Percentiles rank a stretch among this genome's conserved stretches.
These are phyloP conservation scores for Ceratocystis colombiana DNA, from an alignment of 2,329 filamentous ascomycete genomes.

Conservation along the genomic window DNA sequence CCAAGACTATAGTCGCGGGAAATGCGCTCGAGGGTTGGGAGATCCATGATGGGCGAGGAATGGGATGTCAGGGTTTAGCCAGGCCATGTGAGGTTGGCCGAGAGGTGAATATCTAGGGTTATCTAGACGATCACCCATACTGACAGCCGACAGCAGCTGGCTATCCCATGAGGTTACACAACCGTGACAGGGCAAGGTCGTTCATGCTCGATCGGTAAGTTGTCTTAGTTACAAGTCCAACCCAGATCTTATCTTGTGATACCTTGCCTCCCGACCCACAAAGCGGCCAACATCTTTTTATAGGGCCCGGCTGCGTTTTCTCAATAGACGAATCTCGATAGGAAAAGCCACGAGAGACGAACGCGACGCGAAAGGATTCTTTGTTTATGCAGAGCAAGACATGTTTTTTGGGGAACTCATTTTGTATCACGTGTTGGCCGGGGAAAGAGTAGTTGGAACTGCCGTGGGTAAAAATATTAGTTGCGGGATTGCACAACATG, in stretches of 20 bases:
- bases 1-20: constrained; percentile 30
- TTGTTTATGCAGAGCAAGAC: background rate
- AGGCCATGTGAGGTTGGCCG: background rate
- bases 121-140: background rate
- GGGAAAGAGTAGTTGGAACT: background rate
- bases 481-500: too few species aligned
- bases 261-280: background rate
- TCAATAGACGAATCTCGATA: constrained; percentile 1
- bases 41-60: background rate
- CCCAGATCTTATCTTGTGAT: background rate
- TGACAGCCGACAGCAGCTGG: background rate
- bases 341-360: background rate
- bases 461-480: too few species aligned
- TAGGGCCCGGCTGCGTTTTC: background rate
- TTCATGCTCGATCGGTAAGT: too few species aligned
- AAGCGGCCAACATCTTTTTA: background rate
- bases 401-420: background rate
- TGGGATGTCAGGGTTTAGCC: background rate
- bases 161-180: background rate
- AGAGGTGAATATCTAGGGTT: background rate
- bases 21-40: constrained; percentile 10
- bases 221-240: too few species aligned
- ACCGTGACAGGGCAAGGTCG: background rate
- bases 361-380: constrained; percentile 2
- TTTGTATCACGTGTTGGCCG: background rate